Conservation (phyloP, 306 rosid genomes). For the Arachis hypogaea region DNA sequence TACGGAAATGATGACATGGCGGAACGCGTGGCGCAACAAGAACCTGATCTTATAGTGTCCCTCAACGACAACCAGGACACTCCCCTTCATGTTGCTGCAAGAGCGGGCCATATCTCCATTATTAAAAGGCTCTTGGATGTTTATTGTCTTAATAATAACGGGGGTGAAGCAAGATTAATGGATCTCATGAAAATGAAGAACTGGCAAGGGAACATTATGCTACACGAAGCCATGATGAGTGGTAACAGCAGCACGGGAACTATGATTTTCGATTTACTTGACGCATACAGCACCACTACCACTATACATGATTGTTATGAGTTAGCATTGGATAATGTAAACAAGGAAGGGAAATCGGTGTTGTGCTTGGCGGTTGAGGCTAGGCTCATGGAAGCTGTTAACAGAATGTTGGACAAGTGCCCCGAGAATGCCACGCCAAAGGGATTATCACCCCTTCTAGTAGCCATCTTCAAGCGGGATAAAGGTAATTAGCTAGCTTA, state of each 20-base stretch:
- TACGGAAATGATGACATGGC: constrained; percentile 2
- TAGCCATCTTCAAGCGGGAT: not conserved
- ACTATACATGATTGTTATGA: not conserved
- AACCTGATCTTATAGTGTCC: constrained; percentile 1
- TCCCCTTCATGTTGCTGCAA: constrained; percentile 35
- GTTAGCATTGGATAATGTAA: not conserved
- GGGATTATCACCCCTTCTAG: constrained; percentile 9
- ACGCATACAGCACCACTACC: not conserved
- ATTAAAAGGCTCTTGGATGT: not conserved
- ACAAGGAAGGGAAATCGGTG: not conserved
- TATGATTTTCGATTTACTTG: not conserved
- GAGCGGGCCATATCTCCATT: not conserved
- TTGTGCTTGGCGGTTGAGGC: constrained; percentile 14
- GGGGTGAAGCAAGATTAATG: too few species aligned
- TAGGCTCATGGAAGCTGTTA: not conserved
- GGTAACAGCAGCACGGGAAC: not conserved
- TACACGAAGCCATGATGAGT: constrained; percentile 29
- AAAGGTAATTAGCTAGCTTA: not conserved
- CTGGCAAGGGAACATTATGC: not conserved
- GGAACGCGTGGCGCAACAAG: not conserved
- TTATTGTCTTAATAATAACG: not conserved
- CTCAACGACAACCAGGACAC: not conserved
- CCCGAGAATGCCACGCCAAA: not conserved
- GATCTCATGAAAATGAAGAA: not conserved
- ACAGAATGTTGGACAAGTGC: constrained; percentile 4